Conservation (phyloP, 1,284 basidiomycete species). For the Mrakiaceae sp. region DNA sequence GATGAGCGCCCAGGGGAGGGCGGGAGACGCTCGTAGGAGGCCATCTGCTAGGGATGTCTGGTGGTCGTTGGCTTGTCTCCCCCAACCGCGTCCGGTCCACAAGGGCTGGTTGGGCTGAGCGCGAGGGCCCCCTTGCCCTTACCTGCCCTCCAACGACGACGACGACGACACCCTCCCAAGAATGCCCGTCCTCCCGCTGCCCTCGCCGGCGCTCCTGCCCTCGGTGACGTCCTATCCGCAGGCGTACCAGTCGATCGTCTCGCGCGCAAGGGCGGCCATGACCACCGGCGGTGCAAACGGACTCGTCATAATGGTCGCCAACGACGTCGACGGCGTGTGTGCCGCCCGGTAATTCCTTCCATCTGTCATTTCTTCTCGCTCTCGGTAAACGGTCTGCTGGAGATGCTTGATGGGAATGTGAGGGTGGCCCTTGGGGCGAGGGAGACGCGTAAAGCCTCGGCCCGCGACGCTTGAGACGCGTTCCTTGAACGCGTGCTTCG, state of each 20-base stretch:
- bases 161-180: not conserved
- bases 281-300: conserved; percentile 36
- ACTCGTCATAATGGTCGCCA: conserved; percentile 68
- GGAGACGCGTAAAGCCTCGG: too few relatives aligned
- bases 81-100: too few relatives aligned
- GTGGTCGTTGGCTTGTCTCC: too few relatives aligned
- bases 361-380: not conserved
- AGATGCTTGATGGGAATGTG: conserved; percentile 14
- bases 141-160: too few relatives aligned
- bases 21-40: too few relatives aligned
- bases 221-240: conserved; percentile 49
- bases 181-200: conserved; percentile 36
- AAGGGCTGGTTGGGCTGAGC: too few relatives aligned
- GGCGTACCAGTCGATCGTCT: conserved; percentile 65
- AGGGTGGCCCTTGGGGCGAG: conserved; percentile 24
- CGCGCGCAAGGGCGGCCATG: conserved; percentile 60
- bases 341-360: conserved; percentile 44
- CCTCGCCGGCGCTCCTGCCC: conserved; percentile 27
- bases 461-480: too few relatives aligned
- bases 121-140: too few relatives aligned
- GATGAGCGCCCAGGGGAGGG: too few relatives aligned
- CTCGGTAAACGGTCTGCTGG: not conserved
- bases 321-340: conserved; percentile 82
- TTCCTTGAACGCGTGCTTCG: too few relatives aligned
- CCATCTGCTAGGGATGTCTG: too few relatives aligned